Percentiles rank a stretch among this genome's conserved stretches.
These are phyloP conservation scores for Obba rivulosa DNA, from an alignment of 768 basidiomycete species.

Conservation along the genomic window DNA sequence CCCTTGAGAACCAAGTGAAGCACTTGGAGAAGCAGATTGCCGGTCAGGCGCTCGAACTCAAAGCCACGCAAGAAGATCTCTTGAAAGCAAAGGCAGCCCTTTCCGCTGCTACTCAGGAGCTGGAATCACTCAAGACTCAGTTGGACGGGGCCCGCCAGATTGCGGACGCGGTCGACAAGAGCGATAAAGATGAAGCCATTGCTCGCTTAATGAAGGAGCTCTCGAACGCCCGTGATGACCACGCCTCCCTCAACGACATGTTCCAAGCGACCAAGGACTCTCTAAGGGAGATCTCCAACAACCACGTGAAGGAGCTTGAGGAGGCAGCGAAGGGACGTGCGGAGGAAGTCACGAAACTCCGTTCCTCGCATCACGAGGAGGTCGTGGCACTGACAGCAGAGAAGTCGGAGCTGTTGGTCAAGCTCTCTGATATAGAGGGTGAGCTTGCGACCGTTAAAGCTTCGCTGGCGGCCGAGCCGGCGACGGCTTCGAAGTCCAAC, in stretches of 20 bases:
- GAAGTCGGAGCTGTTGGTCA: conserved; percentile 57
- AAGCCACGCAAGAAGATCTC: conserved; percentile 82
- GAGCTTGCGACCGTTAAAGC: conserved; percentile 67
- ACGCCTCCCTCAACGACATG: conserved; percentile 57
- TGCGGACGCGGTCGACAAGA: conserved; percentile 30
- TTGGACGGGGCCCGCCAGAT: conserved; percentile 56
- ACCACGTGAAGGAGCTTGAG: conserved; percentile 70
- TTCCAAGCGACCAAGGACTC: conserved; percentile 66
- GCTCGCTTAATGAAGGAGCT: conserved; percentile 55
- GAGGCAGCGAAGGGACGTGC: conserved; percentile 64
- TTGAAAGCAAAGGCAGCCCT: conserved; percentile 63
- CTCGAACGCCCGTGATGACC: conserved; percentile 61
- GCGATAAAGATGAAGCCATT: conserved; percentile 51
- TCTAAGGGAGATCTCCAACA: conserved; percentile 62
- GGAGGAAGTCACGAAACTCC: conserved; percentile 64
- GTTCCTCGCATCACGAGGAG: conserved; percentile 55
- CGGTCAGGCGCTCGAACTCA: conserved; percentile 64
- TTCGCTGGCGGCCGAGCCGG: conserved; percentile 40
- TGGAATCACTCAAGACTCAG: conserved; percentile 53
- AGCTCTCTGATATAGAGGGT: conserved; percentile 71
- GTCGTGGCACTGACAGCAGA: conserved; percentile 47
- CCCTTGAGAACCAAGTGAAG: conserved; percentile 51
- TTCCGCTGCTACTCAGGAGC: conserved; percentile 47
- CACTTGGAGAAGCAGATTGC: conserved; percentile 59
- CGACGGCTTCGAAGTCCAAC: conserved; percentile 51